Base-by-base conservation (phyloP, 495 filamentous ascomycete species). In the Extremus antarcticus region DNA sequence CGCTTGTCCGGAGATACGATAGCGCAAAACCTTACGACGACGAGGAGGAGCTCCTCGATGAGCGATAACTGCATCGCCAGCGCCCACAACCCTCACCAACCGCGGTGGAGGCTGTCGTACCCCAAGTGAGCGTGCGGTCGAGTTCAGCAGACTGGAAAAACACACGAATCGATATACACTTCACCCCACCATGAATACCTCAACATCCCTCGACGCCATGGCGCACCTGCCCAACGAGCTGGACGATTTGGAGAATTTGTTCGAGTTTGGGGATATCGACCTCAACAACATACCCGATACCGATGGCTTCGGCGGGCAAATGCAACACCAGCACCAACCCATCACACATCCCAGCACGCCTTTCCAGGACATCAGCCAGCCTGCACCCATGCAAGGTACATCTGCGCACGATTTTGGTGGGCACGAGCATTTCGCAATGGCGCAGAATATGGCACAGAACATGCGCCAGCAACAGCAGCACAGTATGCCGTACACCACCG, bases 261-360 rank as follows among this genome's bases (percentile, higher is more conserved):
- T 64, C 54, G 58, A 64, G 39, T 59, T 64, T 29, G 58, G 58
- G 17, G 61, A 61, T 38, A 60, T 64, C 11, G 53, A 64, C 35
- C 58, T 64, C n/a, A 54, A 62, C 39, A 38, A 32, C 54, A 43
- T 58, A 10, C 51, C 57, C 35, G 46, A 32, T 17, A 43, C 47
- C 21, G 53, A 47, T 15, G 13, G n/a, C 0, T 57, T 41, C 25
- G 50, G 23, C 50, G 47, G 53, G 22, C 53, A 55, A 24, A n/a
- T 53, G 53, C 22, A 51, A 25, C 45, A 58, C 23, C 16, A 20
- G 16, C 10, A 41, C 20, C 43, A 57, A 15, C 21, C 13, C 13
- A 2, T 47, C 13, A 49, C 53, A 1, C 57, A 60, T n/a, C 47
- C 57, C 7, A 45, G 9, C 41, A 57, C 58, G 21, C 58, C 53